phyloP scores from a whole-genome alignment of 371 early-diverging fungal species.

The Apophysomyces elegans region DNA sequence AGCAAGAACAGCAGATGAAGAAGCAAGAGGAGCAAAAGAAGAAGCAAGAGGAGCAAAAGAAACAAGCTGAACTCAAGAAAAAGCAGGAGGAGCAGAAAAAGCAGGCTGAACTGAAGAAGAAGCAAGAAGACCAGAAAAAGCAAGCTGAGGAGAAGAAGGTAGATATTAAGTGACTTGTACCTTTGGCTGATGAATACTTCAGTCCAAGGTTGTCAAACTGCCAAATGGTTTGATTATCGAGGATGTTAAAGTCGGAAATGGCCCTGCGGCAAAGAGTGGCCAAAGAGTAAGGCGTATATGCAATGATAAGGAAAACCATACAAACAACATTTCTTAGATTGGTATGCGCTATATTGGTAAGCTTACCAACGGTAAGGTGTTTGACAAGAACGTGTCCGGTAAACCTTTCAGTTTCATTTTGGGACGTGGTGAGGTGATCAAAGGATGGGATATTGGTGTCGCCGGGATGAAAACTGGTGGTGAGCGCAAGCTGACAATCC shows the following conservation, averaged over 20 bases:
- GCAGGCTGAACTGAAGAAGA: conserved; percentile 8
- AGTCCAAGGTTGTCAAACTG: neutral
- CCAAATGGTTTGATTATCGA: conserved; percentile 76
- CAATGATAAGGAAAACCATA: neutral
- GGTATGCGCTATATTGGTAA: conserved; percentile 93
- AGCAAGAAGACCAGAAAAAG: conserved; percentile 17
- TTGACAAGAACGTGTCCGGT: conserved; percentile 92
- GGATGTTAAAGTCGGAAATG: conserved; percentile 79
- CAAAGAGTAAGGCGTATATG: conserved; percentile 56
- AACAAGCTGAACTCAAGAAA: conserved; percentile 15
- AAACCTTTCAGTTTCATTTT: conserved; percentile 89
- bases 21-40: conserved; percentile 6
- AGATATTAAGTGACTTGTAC: neutral
- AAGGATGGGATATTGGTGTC: conserved; percentile 93
- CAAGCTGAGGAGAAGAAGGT: conserved; percentile 10
- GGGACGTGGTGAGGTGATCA: conserved; percentile 92
- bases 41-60: conserved; percentile 5
- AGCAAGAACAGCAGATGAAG: neutral
- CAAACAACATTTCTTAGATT: conserved; percentile 29
- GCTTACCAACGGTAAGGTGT: conserved; percentile 89
- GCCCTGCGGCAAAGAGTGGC: conserved; percentile 79
- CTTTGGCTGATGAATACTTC: neutral
- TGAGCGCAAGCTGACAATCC: conserved; percentile 88
- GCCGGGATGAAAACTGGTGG: conserved; percentile 92
- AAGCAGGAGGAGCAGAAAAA: conserved; percentile 13